Conservation (phyloP, 2,329 filamentous ascomycete genomes). For the Phaeosphaeriaceae sp. region DNA sequence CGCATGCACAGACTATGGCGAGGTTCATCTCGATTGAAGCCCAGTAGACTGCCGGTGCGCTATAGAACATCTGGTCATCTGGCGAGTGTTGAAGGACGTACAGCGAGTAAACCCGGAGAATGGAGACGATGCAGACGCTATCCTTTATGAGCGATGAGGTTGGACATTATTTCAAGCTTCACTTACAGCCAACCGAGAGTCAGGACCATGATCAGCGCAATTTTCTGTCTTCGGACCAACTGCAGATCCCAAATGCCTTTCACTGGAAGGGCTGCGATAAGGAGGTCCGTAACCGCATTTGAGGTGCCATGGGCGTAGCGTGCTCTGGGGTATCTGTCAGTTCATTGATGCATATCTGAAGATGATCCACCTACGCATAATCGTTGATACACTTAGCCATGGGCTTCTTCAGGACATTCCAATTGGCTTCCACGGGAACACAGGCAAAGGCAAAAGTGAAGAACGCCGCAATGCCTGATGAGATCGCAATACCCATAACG, state of each 20-base stretch:
- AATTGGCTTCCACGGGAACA: not conserved
- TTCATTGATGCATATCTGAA: not conserved
- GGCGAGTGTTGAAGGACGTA: not conserved
- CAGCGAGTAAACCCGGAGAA: not conserved
- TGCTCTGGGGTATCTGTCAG: not conserved
- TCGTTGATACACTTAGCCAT: not conserved
- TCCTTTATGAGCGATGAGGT: not conserved
- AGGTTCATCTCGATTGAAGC: conserved; percentile 18
- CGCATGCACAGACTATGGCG: conserved; percentile 26
- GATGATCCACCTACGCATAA: not conserved
- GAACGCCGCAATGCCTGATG: not conserved
- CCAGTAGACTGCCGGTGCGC: not conserved
- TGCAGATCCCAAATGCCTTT: not conserved
- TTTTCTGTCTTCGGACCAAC: not conserved
- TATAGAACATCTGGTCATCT: not conserved
- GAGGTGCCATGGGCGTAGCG: not conserved
- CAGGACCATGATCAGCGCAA: not conserved
- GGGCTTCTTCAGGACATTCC: not conserved
- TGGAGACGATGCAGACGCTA: not conserved
- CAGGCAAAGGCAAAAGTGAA: not conserved
- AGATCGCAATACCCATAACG: not conserved
- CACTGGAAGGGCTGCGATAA: not conserved
- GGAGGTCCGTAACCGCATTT: not conserved
- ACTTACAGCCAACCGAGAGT: not conserved
- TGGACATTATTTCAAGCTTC: not conserved